Percentiles rank a stretch among this genome's conserved stretches.
Conservation (phyloP, 805 yeast genomes). For the Blastobotrys parvus region DNA sequence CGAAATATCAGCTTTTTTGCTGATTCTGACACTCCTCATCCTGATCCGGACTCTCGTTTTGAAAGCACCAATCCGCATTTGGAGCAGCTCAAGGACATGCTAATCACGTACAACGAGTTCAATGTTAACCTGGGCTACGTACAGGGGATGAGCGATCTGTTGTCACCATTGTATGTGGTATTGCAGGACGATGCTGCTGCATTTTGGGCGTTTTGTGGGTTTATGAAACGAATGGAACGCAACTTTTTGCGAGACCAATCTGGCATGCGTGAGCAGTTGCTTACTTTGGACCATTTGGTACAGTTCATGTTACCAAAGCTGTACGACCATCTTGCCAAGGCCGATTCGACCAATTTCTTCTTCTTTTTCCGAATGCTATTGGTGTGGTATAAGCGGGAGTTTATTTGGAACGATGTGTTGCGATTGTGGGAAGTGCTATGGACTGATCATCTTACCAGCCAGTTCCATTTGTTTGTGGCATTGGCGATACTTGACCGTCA, state of each 20-base stretch:
- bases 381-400: conserved; percentile 93
- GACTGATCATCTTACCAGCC: conserved; percentile 81
- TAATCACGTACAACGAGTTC: conserved; percentile 78
- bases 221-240: conserved; percentile 93
- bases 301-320: conserved; percentile 84
- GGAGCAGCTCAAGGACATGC: conserved; percentile 60
- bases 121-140: conserved; percentile 86
- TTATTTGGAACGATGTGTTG: conserved; percentile 67
- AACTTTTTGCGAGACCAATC: conserved; percentile 86
- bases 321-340: conserved; percentile 72
- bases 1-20: conserved; percentile 61
- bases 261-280: conserved; percentile 88
- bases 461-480: conserved; percentile 81
- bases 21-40: conserved; percentile 35
- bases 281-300: conserved; percentile 72
- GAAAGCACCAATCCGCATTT: conserved; percentile 77
- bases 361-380: conserved; percentile 92
- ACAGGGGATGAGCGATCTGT: conserved; percentile 94
- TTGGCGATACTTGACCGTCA: conserved; percentile 84
- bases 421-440: conserved; percentile 88
- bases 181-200: conserved; percentile 64
- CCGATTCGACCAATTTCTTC: conserved; percentile 84
- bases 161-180: conserved; percentile 70
- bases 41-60: conserved; percentile 39
- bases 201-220: conserved; percentile 81